Conservation (phyloP, 352 stramenopile species). For the Phytopythium mirpurense region DNA sequence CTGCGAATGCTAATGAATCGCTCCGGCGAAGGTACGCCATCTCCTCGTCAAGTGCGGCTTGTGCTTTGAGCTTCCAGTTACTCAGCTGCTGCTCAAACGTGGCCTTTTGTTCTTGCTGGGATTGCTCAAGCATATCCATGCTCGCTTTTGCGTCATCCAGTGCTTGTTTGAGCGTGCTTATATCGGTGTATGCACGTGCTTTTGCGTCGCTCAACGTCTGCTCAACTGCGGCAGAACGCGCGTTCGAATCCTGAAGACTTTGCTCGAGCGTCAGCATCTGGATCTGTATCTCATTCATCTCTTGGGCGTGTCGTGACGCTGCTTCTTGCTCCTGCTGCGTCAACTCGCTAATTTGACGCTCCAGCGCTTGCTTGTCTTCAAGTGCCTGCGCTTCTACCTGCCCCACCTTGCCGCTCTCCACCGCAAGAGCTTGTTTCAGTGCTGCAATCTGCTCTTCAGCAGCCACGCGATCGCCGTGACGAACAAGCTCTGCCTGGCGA, state of each 20-base stretch:
- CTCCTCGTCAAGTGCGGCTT: constrained; percentile 15
- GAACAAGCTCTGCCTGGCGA: neutral
- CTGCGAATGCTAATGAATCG: constrained; percentile 10
- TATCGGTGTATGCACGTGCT: neutral
- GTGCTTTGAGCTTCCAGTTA: constrained; percentile 3
- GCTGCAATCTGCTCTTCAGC: neutral
- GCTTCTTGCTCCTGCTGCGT: neutral
- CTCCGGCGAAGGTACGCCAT: constrained; percentile 8
- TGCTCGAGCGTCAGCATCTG: neutral
- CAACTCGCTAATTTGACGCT: neutral
- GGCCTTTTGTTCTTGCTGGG: neutral
- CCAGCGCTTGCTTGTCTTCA: neutral
- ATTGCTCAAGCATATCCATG: neutral
- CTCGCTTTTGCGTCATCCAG: neutral
- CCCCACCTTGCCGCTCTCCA: neutral
- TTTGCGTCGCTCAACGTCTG: neutral
- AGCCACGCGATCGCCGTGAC: neutral
- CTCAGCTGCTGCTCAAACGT: neutral
- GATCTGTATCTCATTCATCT: neutral
- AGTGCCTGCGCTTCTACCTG: neutral
- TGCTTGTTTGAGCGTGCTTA: neutral
- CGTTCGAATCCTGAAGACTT: too few species aligned
- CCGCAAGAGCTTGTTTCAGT: neutral
- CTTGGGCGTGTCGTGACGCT: neutral
- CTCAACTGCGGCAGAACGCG: too few species aligned